Percentiles rank a stretch among this genome's conserved stretches.
Evolutionary conservation across 2,329 filamentous ascomycete genomes (phyloP).

Genomic region (Aspergillus carbonarius): DNA sequence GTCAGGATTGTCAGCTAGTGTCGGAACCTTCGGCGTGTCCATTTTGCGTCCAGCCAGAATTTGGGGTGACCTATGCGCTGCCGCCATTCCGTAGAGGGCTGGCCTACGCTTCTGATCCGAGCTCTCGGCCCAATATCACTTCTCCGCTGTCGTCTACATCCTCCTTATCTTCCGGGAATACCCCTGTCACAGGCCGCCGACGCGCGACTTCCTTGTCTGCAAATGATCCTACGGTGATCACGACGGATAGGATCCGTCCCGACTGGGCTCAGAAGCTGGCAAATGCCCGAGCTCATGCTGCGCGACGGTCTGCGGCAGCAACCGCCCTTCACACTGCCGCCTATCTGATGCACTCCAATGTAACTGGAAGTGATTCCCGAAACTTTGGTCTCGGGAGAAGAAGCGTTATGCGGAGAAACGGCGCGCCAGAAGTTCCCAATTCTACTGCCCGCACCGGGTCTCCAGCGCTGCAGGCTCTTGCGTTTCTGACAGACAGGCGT

Average conservation of each 20-base stretch:
- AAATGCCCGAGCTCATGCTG: slow-evolving; percentile 78
- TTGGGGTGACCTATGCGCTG: slow-evolving; percentile 91
- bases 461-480: slow-evolving; percentile 46
- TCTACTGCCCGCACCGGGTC: slow-evolving; percentile 36
- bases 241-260: slow-evolving; percentile 86
- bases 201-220: slow-evolving; percentile 73
- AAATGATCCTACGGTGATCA: slow-evolving; percentile 80
- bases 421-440: slow-evolving; percentile 34
- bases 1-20: slow-evolving; percentile 64
- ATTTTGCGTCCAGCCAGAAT: slow-evolving; percentile 92
- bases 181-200: slow-evolving; percentile 47
- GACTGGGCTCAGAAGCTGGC: slow-evolving; percentile 92
- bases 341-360: slow-evolving; percentile 72
- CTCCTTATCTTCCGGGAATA: slow-evolving; percentile 65
- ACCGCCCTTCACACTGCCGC: slow-evolving; percentile 94
- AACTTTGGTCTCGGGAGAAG: slow-evolving; percentile 59
- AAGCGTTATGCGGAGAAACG: slow-evolving; percentile 45
- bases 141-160: slow-evolving; percentile 86
- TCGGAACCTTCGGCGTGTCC: slow-evolving; percentile 91
- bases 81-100: slow-evolving; percentile 86
- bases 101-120: slow-evolving; percentile 60
- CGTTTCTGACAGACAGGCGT: slow-evolving; percentile 49
- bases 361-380: slow-evolving; percentile 44
- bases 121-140: slow-evolving; percentile 51
- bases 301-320: slow-evolving; percentile 83